A percentile compares a stretch with the other conserved stretches of the same genome.
Evolutionary conservation across 768 basidiomycete species (phyloP).

Genomic region (Tylopilus plumbeoviolaceoides): DNA sequence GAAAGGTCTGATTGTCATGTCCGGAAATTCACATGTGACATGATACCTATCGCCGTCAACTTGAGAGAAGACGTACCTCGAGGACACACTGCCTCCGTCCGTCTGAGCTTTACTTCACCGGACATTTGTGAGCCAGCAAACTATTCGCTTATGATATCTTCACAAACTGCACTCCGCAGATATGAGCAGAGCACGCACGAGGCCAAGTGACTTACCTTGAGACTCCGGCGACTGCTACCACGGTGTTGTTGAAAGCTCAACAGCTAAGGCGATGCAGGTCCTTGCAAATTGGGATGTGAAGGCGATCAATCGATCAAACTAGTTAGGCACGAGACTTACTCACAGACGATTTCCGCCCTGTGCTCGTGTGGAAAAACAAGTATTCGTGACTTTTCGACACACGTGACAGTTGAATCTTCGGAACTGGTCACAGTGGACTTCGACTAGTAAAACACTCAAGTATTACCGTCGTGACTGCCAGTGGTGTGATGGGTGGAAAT

Average conservation of each 20-base stretch:
- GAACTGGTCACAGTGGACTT: background rate
- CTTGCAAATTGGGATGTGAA: too few relatives aligned
- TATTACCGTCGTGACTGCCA: background rate
- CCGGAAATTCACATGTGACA: background rate
- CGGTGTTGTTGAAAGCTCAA: background rate
- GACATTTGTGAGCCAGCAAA: background rate
- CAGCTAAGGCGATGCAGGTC: background rate
- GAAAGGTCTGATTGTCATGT: background rate
- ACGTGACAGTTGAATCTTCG: background rate
- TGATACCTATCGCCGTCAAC: background rate
- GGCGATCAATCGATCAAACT: too few relatives aligned
- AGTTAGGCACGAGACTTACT: too few relatives aligned
- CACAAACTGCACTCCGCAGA: background rate
- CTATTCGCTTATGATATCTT: background rate
- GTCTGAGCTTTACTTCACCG: slow-evolving; percentile 2
- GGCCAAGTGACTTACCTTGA: too few relatives aligned
- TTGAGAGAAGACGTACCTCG: slow-evolving; percentile 1
- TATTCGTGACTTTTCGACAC: background rate
- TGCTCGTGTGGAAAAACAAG: too few relatives aligned
- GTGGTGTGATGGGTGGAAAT: background rate
- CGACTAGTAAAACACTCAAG: background rate
- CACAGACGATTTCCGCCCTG: too few relatives aligned
- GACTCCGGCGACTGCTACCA: too few relatives aligned
- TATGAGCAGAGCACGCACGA: background rate
- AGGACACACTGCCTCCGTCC: slow-evolving; percentile 9